Percentiles rank a stretch among this genome's conserved stretches.
phyloP scores from a whole-genome alignment of 768 basidiomycete genomes.

The Agaricus sinodeliciosus region DNA sequence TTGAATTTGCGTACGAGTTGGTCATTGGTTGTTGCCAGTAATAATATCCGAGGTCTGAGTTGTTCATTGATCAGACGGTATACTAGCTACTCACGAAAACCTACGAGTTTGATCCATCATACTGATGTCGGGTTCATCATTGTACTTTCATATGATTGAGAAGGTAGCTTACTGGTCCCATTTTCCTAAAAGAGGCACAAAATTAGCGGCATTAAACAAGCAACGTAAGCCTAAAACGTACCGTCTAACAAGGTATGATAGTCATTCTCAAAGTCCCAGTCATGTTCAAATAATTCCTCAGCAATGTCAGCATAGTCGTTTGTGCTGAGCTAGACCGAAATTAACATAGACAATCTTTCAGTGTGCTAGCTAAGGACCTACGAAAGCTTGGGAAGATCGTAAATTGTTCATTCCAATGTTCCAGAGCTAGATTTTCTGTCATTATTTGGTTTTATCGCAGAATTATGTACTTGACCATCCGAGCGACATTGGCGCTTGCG shows the following conservation, averaged over 20 bases:
- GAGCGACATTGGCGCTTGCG: conserved; percentile 49
- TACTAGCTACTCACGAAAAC: conserved; percentile 3
- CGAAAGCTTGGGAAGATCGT: conserved; percentile 50
- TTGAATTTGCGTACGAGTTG: conserved; percentile 35
- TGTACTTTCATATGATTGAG: not conserved
- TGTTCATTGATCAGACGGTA: not conserved
- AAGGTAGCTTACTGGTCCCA: conserved; percentile 47
- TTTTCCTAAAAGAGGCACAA: conserved; percentile 33
- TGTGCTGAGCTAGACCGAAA: conserved; percentile 34
- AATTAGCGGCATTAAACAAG: not conserved
- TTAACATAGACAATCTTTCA: not conserved
- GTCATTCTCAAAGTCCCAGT: conserved; percentile 51
- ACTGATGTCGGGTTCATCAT: conserved; percentile 16
- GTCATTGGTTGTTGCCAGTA: conserved; percentile 71
- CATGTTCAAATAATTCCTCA: conserved; percentile 49
- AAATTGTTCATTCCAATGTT: conserved; percentile 54
- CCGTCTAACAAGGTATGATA: conserved; percentile 56
- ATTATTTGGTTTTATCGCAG: not conserved
- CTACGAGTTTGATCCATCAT: conserved; percentile 68
- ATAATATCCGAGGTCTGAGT: conserved; percentile 45
- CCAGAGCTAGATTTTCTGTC: conserved; percentile 30
- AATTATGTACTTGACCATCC: conserved; percentile 29
- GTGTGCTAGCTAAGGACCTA: not conserved
- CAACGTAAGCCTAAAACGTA: conserved; percentile 15
- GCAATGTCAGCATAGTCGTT: conserved; percentile 51